Conservation (phyloP, 108 stramenopile species). For the Skeletonema tropicum region DNA sequence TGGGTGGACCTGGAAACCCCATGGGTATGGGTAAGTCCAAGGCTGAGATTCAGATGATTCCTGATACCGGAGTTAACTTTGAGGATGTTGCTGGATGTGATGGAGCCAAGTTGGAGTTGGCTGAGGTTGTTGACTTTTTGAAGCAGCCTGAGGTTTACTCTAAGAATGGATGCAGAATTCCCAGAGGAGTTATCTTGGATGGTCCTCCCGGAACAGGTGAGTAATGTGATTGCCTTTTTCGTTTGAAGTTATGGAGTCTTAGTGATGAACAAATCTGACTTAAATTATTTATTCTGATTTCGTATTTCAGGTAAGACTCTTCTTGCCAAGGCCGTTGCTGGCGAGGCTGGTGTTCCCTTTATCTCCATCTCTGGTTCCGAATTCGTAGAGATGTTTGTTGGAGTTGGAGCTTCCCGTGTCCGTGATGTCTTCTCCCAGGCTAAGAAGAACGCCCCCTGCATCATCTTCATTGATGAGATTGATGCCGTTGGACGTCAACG, state of each 20-base stretch:
- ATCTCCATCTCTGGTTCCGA: constrained; percentile 98
- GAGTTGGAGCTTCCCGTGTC: constrained; percentile 98
- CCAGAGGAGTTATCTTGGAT: constrained; percentile 95
- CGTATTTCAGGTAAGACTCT: constrained; percentile 82
- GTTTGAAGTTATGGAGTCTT: neutral
- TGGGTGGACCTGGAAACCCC: constrained; percentile 78
- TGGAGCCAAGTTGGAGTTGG: constrained; percentile 91
- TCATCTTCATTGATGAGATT: constrained; percentile 99
- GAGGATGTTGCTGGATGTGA: constrained; percentile 97
- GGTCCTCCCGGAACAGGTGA: constrained; percentile 99
- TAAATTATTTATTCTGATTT: too few species aligned
- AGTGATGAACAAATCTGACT: too few species aligned
- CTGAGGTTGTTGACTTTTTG: constrained; percentile 96
- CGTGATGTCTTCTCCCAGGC: constrained; percentile 99
- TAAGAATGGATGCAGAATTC: constrained; percentile 85
- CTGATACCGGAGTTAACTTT: constrained; percentile 89
- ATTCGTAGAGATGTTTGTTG: constrained; percentile 99
- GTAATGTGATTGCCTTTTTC: constrained; percentile 47
- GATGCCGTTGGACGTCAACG: constrained; percentile 95
- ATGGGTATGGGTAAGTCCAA: constrained; percentile 90
- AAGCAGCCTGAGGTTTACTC: constrained; percentile 91
- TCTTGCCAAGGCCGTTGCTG: constrained; percentile 97
- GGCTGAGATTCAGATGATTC: constrained; percentile 77
- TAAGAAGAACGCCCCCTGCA: constrained; percentile 97
- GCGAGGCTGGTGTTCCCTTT: constrained; percentile 99